phyloP scores from a whole-genome alignment of 441 rosid species.

The Melastoma candidum region DNA sequence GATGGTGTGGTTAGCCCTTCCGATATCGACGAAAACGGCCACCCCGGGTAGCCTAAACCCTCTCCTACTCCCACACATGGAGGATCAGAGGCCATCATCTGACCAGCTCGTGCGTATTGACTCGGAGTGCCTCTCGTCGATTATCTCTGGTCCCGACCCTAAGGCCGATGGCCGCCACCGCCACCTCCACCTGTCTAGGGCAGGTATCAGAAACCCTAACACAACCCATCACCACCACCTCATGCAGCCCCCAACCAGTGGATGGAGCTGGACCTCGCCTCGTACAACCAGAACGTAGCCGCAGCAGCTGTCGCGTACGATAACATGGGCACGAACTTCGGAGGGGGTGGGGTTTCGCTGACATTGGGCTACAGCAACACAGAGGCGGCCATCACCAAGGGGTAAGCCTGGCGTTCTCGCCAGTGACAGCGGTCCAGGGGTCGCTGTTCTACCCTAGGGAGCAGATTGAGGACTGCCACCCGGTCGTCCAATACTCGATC shows the following conservation, averaged over 20 bases:
- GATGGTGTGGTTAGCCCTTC: constrained; percentile 30
- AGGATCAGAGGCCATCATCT: constrained; percentile 53
- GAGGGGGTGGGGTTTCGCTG: constrained; percentile 63
- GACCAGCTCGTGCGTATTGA: constrained; percentile 66
- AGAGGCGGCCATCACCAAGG: too few relatives aligned
- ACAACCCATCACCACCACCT: constrained; percentile 23
- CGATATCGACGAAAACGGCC: constrained; percentile 25
- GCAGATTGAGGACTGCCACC: too few relatives aligned
- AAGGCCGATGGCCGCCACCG: too few relatives aligned
- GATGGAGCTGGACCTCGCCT: constrained; percentile 62
- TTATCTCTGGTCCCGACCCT: too few relatives aligned
- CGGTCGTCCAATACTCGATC: too few relatives aligned
- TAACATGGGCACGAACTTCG: constrained; percentile 22
- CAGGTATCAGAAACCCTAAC: too few relatives aligned
- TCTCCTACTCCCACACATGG: constrained; percentile 11
- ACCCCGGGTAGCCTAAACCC: constrained; percentile 25
- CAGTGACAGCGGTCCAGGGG: too few relatives aligned
- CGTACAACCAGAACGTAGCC: constrained; percentile 48
- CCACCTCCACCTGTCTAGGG: too few relatives aligned
- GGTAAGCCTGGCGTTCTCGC: too few relatives aligned
- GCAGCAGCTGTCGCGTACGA: constrained; percentile 41
- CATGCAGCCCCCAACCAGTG: constrained; percentile 32
- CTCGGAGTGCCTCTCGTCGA: constrained; percentile 81
- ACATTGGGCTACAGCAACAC: constrained; percentile 89
- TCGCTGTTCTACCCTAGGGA: too few relatives aligned